Evolutionary conservation across 257 asterid species (phyloP), one percentile per base, ranked within the genome.

Genomic region (Rubia yunnanensis): DNA sequence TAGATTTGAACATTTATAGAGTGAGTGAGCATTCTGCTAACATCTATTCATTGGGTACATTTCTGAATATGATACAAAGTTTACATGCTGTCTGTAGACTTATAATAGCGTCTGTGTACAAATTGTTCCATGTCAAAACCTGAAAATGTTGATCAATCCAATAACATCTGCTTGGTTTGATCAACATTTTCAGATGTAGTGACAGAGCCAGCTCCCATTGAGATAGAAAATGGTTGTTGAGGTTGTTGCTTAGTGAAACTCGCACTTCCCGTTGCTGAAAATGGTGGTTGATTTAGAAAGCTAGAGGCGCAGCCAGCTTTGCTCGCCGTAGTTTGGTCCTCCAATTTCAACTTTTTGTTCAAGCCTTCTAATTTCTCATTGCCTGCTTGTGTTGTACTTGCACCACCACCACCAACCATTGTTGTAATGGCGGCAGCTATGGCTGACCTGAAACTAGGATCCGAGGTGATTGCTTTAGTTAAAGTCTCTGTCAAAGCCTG

Each of bases 401-500:
- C 61, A 20, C 57, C 24, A 6, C 41, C 63, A 17, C 77, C 79
- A 55, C 74, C 73, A 34, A 80, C 82, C 94, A 86, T 75, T 31
- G 91, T 77, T 54, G 96, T 79, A 67, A 91, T 76, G 39, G 86
- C 92, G 31, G 95, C 88, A 27, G 85, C 95, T 70, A 91, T 67
- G 6, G 82, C 94, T 0, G 91, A 79, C 46, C 79, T 83, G 35
- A 91, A 79, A 68, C 79, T 83, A 18, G 98, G 95, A 68, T 91
- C 98, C 10, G 95, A 84, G 0, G 91, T 74, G 13, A 91, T 83
- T 35, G 80, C 96, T 83, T 78, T 88, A 15, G 96, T 86, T 73
- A 91, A 64, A 22, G 95, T 86, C 58, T 91, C 94, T 5, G 98
- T 82, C 17, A 88, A 63, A 36, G 70, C 80, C 69, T 86, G 91